phyloP scores from a whole-genome alignment of 2,329 filamentous ascomycete genomes.

The Aspergillus hortae region DNA sequence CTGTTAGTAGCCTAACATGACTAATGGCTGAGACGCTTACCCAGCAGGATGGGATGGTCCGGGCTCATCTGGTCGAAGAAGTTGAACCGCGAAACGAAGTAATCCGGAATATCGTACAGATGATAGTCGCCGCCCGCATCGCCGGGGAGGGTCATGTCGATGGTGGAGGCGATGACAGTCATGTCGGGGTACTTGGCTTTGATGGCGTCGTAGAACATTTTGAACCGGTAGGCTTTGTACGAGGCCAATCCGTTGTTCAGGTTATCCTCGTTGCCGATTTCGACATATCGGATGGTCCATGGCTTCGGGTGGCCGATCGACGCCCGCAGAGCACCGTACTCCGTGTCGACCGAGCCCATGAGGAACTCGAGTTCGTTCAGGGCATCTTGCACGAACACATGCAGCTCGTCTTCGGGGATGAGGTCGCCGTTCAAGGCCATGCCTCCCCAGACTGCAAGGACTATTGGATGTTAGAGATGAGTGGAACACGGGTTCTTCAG shows the following conservation, averaged over 20 bases:
- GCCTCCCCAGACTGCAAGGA: constrained; percentile 45
- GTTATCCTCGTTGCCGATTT: constrained; percentile 67
- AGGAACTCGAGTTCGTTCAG: constrained; percentile 32
- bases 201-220: constrained; percentile 59
- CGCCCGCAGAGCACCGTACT: constrained; percentile 49
- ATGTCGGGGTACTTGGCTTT: constrained; percentile 55
- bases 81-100: constrained; percentile 49
- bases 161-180: constrained; percentile 37
- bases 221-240: constrained; percentile 55
- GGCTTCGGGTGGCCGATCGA: constrained; percentile 60
- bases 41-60: constrained; percentile 23
- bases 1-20: not conserved
- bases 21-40: constrained; percentile 9
- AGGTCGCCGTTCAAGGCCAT: constrained; percentile 36
- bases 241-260: constrained; percentile 51
- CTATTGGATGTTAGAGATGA: constrained; percentile 6
- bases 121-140: constrained; percentile 41
- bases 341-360: constrained; percentile 24
- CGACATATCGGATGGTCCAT: constrained; percentile 59
- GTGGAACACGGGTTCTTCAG: not conserved
- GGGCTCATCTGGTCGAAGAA: constrained; percentile 50
- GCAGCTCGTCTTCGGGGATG: constrained; percentile 35
- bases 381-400: constrained; percentile 31
- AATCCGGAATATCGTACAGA: constrained; percentile 51
- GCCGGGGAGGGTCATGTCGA: constrained; percentile 23